Base-by-base conservation (phyloP, 2,329 filamentous ascomycete species). In the Emmonsiellopsis sp. region DNA sequence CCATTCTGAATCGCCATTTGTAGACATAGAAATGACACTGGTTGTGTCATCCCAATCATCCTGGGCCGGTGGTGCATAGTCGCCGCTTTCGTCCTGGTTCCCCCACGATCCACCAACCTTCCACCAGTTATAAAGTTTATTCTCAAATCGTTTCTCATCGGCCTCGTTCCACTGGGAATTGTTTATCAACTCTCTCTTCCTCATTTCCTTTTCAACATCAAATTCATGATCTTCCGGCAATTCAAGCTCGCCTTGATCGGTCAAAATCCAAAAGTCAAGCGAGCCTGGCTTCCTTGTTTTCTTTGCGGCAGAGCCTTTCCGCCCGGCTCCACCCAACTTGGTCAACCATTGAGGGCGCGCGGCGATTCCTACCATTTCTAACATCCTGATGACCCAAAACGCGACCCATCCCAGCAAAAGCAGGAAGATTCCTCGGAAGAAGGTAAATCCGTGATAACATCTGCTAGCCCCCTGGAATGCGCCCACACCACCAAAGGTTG, bases 31-130 rank as follows among this genome's bases (percentile, higher is more conserved):
- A 0, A 88, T 89, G n/a, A 93, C 72, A 37, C 94, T 77, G 63
- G 91, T 96, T 0, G 89, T 94, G 7, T 80, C 81, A 63, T 94
- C 88, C 64, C 85, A 83, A 44, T 85, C 77, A 9, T 82, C 75
- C 4, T 73, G 65, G 9, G 74, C 68, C 2, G 68, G 62, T 0
- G 84, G 84, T 34, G 75, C 68, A 66, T 91, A 97, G 57, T 92
- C 86, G 32, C 87, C 87, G 63, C 88, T 95, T 5, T 77, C 77
- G 65, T 97, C 92, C 34, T 84, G 77, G 13, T 85, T 84, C 1
- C 92, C 91, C 84, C 89, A 96, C 73, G 87, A 87, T 6, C 88
- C 89, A 17, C 88, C 89, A 52, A 78, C 76, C 51, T 86, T 83
- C 87, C 89, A 97, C 81, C 91, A 93, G 33, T 77, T 76, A 66